phyloP scores from a whole-genome alignment of 306 rosid species.

The Lathyrus oleraceus region DNA sequence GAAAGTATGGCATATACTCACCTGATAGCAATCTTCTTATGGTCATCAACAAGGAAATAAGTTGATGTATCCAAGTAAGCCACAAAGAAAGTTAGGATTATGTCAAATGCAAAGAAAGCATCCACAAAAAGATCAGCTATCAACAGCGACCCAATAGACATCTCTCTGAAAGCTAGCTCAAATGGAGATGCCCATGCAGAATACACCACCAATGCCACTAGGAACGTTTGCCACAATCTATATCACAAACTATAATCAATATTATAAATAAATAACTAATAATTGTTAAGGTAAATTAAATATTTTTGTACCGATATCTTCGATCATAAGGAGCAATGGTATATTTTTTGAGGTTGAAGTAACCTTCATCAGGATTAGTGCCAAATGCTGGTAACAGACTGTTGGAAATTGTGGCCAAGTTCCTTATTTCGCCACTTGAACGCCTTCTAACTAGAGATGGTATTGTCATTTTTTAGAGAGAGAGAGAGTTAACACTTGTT shows the following conservation, averaged over 20 bases:
- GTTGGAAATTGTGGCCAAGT: conserved; percentile 69
- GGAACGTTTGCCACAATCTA: conserved; percentile 81
- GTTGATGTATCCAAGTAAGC: conserved; percentile 85
- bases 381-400: conserved; percentile 78
- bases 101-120: conserved; percentile 75
- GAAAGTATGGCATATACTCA: conserved; percentile 13
- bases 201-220: conserved; percentile 69
- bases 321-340: conserved; percentile 66
- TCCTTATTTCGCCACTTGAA: conserved; percentile 55
- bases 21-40: conserved; percentile 78
- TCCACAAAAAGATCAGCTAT: conserved; percentile 66
- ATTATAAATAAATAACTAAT: background rate
- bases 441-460: conserved; percentile 54
- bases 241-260: conserved; percentile 1
- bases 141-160: conserved; percentile 48
- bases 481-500: background rate
- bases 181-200: conserved; percentile 94
- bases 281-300: background rate
- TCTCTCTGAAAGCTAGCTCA: conserved; percentile 69
- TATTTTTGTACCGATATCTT: conserved; percentile 57
- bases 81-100: conserved; percentile 71
- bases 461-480: conserved; percentile 39
- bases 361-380: conserved; percentile 48
- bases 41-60: conserved; percentile 73
- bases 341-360: conserved; percentile 53